Percentiles rank a stretch among this genome's conserved stretches.
These are phyloP conservation scores for Nidularia pulvinata DNA, from an alignment of 768 basidiomycete genomes.

Conservation along the genomic window DNA sequence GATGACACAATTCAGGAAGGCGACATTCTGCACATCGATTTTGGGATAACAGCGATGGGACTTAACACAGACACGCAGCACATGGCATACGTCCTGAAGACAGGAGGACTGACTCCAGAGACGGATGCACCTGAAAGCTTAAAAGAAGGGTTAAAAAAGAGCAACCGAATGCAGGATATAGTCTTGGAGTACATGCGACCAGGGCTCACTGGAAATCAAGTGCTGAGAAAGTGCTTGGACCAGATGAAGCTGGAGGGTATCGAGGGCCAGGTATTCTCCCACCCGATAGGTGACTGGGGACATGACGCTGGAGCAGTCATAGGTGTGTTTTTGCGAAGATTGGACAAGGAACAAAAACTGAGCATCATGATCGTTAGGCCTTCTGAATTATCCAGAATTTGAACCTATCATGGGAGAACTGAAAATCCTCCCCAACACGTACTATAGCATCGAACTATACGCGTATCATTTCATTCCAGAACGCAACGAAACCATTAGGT, in stretches of 20 bases:
- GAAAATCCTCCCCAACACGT: conserved; percentile 44
- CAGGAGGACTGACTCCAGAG: conserved; percentile 27
- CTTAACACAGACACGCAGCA: conserved; percentile 59
- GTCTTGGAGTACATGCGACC: conserved; percentile 39
- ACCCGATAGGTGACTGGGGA: conserved; percentile 59
- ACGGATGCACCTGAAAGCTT: conserved; percentile 38
- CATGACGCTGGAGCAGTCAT: conserved; percentile 52
- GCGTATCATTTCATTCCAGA: conserved; percentile 49
- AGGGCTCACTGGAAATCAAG: conserved; percentile 45
- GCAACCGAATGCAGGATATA: conserved; percentile 53
- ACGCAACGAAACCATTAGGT: conserved; percentile 43
- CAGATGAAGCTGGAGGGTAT: conserved; percentile 45
- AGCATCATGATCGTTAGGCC: conserved; percentile 21
- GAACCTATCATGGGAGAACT: conserved; percentile 49
- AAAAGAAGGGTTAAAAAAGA: conserved; percentile 39
- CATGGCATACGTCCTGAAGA: conserved; percentile 51
- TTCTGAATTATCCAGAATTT: conserved; percentile 38
- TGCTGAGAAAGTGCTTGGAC: conserved; percentile 35
- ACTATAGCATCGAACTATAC: conserved; percentile 54
- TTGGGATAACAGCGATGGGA: conserved; percentile 52
- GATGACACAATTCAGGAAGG: conserved; percentile 39
- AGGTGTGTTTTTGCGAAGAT: conserved; percentile 21
- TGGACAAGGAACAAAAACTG: no score
- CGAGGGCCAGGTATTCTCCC: conserved; percentile 47
- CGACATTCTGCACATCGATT: conserved; percentile 54